Evolutionary conservation across 768 basidiomycete genomes (phyloP), one percentile per base, ranked within the genome.

Genomic region (Heimioporus sp.): DNA sequence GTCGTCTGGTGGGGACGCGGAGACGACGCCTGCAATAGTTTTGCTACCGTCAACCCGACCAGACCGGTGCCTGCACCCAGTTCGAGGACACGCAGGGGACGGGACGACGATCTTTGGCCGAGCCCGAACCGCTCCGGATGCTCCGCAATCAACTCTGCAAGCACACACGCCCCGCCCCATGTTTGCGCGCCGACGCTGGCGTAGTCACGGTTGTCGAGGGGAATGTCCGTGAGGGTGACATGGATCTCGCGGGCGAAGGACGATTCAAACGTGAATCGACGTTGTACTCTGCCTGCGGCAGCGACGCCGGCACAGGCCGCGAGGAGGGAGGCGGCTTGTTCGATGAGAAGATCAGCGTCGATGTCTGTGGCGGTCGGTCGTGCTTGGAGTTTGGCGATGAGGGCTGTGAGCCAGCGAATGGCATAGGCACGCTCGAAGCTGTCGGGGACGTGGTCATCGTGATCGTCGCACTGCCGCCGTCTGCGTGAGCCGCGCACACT

Each of bases 121-220:
- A 82, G 62, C 10, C 78, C 79, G 61, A 86, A 90, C 24, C 55
- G 55, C 3, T 56, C 62, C 0, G 90, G 87, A 30, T 74, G 63
- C 28, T 83, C 76, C 3, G 79, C 79, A 37, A 93, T 80, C 69
- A 83, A 78, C 63, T 90, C 86, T 0, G 90, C 81, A 49, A 95
- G 75, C 8, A 94, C 80, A 57, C 86, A 91, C 4, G 90, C 86
- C 10, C 86, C 82, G 4, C 90, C 91, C 92, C 92, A 95, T 0
- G 91, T 94, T 70, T 93, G 92, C 24, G 90, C 84, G 2, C 92
- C 92, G 16, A 92, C 82, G 49, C 83, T 87, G 12, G 73, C 70
- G 55, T 82, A 85, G 57, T 90, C 86, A n/a, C 76, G 70, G 49
- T 88, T 84, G 45, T 84, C 79, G 39, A 92, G 69, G 2, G 88